phyloP scores from a whole-genome alignment of 345 rosid species.

The Gossypium mustelinum region DNA sequence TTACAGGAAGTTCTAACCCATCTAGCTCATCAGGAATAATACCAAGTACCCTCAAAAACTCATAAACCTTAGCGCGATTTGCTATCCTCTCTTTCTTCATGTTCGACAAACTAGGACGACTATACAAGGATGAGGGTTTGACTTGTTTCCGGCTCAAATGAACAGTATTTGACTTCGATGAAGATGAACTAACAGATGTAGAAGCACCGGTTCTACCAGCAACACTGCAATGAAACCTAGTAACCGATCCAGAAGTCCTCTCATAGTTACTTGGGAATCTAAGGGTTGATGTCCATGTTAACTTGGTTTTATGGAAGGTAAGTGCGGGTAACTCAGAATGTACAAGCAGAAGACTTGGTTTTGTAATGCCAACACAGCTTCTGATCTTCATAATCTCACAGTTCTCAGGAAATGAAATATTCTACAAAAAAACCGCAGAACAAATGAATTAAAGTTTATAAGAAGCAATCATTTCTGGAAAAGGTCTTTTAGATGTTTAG shows the following conservation, averaged over 20 bases:
- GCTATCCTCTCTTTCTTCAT: conserved; percentile 39
- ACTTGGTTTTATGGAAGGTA: conserved; percentile 23
- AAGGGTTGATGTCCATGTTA: conserved; percentile 24
- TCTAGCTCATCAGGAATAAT: conserved; percentile 77
- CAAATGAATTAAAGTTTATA: neutral
- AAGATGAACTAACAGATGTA: conserved; percentile 35
- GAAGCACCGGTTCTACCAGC: conserved; percentile 45
- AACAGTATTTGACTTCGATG: conserved; percentile 26
- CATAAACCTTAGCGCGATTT: neutral
- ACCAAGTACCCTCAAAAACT: conserved; percentile 32
- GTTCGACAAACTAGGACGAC: conserved; percentile 61
- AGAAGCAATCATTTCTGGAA: neutral
- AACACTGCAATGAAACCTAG: conserved; percentile 37
- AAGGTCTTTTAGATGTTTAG: neutral
- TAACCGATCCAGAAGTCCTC: conserved; percentile 26
- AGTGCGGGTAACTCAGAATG: conserved; percentile 56
- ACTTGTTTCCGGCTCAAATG: conserved; percentile 35
- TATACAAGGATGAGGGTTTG: conserved; percentile 55
- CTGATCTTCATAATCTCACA: conserved; percentile 46
- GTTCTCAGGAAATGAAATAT: neutral
- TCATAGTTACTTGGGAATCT: conserved; percentile 29
- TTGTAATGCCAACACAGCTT: conserved; percentile 45
- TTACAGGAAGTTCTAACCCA: conserved; percentile 89
- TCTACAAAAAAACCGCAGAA: conserved; percentile 23
- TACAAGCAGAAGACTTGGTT: conserved; percentile 50